These are phyloP conservation scores for Debaryomyces hansenii DNA, from an alignment of 805 yeast genomes.

Conservation along the genomic window DNA sequence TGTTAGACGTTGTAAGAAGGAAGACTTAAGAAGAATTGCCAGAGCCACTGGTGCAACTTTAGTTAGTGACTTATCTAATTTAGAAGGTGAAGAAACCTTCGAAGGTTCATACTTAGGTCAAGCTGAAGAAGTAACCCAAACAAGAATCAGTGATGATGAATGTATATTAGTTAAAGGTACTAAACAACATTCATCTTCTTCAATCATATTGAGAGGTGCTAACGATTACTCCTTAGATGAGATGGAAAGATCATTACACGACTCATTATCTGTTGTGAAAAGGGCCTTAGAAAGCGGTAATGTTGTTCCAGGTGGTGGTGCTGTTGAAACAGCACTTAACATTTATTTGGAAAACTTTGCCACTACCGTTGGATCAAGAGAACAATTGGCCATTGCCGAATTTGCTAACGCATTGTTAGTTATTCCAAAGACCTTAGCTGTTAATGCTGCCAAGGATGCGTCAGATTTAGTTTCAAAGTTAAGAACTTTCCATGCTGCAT, in stretches of 20 bases:
- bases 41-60: constrained; percentile 97
- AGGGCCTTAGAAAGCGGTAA: constrained; percentile 92
- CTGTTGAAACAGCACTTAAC: constrained; percentile 96
- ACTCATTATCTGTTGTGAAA: constrained; percentile 90
- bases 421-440: constrained; percentile 95
- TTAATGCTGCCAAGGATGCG: constrained; percentile 96
- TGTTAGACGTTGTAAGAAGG: constrained; percentile 95
- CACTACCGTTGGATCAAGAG: constrained; percentile 95
- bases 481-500: constrained; percentile 94
- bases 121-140: constrained; percentile 90
- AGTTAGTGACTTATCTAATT: constrained; percentile 80
- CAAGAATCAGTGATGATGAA: constrained; percentile 92
- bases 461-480: constrained; percentile 92
- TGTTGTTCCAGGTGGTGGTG: constrained; percentile 99
- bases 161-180: constrained; percentile 91
- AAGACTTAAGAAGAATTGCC: constrained; percentile 94
- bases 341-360: constrained; percentile 96
- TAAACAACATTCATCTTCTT: constrained; percentile 85
- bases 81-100: constrained; percentile 94
- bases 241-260: constrained; percentile 97
- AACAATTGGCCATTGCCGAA: constrained; percentile 96
- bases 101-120: constrained; percentile 81
- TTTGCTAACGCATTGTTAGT: constrained; percentile 87
- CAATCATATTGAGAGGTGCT: constrained; percentile 92
- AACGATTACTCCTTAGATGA: constrained; percentile 95